Evolutionary conservation across 1,284 basidiomycete genomes (phyloP).

Genomic region (Malassezia yamatoensis): DNA sequence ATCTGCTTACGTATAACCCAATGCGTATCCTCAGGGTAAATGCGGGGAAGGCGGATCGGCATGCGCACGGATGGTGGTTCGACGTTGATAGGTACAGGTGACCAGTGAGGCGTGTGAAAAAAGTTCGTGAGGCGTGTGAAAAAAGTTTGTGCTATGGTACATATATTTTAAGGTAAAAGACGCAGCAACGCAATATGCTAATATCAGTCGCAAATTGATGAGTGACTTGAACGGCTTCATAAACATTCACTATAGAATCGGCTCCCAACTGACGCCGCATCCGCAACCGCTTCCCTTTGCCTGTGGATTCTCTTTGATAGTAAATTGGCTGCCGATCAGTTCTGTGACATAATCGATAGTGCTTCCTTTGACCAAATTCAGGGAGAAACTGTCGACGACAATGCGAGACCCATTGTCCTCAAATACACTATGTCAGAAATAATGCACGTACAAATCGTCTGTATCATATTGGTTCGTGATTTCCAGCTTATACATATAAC

Average conservation of each 20-base stretch:
- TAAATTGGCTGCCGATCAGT: conserved; percentile 76
- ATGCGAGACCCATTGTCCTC: conserved; percentile 51
- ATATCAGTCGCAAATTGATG: no score
- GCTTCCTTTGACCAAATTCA: conserved; percentile 67
- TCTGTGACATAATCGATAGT: conserved; percentile 81
- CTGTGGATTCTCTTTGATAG: conserved; percentile 68
- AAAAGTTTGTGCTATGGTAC: no score
- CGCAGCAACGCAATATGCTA: neutral
- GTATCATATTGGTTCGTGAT: conserved; percentile 55
- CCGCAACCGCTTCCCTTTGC: conserved; percentile 75
- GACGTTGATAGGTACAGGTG: no score
- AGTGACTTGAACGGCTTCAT: neutral
- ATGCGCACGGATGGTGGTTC: no score
- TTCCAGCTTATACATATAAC: conserved; percentile 82
- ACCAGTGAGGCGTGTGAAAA: no score
- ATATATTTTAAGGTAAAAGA: neutral
- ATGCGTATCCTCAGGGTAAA: no score
- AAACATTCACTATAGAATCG: conserved; percentile 37
- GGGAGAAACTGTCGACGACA: conserved; percentile 68
- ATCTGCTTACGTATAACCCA: no score
- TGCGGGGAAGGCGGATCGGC: no score
- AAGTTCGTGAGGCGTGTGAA: no score
- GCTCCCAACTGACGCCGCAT: conserved; percentile 82
- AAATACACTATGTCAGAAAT: conserved; percentile 53
- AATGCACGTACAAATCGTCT: conserved; percentile 62